Evolutionary conservation across 2,329 filamentous ascomycete species (phyloP).

Genomic region (Pseudogymnoascus sp.): DNA sequence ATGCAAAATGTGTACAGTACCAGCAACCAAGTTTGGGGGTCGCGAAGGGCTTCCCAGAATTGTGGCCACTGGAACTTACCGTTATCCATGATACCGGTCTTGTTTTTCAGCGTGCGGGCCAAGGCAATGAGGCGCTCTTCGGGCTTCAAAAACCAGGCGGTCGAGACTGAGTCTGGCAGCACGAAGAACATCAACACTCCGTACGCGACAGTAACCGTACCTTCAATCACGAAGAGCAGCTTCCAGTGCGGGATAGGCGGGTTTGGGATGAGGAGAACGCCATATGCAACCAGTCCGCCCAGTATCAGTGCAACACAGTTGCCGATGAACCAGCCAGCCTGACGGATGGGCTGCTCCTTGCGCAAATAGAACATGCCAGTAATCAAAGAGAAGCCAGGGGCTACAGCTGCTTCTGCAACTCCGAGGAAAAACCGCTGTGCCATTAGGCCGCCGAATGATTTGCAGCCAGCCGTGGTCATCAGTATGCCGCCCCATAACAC

Average conservation of each 20-base stretch:
- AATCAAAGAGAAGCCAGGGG: slow-evolving; percentile 30
- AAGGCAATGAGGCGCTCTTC: slow-evolving; percentile 35
- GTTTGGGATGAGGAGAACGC: slow-evolving; percentile 16
- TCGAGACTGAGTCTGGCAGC: slow-evolving; percentile 44
- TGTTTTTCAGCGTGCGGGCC: slow-evolving; percentile 21
- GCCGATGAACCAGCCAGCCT: slow-evolving; percentile 25
- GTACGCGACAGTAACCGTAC: slow-evolving; percentile 25
- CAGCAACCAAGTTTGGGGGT: slow-evolving; percentile 29
- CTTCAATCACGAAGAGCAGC: slow-evolving; percentile 22
- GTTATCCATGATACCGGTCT: slow-evolving; percentile 17
- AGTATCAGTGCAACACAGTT: slow-evolving; percentile 15
- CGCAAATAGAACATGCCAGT: slow-evolving; percentile 32
- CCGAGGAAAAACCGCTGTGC: slow-evolving; percentile 26
- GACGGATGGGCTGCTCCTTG: slow-evolving; percentile 31
- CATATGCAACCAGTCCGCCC: slow-evolving; percentile 14
- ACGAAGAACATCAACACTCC: slow-evolving; percentile 37
- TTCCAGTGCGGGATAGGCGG: slow-evolving; percentile 19
- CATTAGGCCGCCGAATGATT: slow-evolving; percentile 18
- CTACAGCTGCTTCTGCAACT: slow-evolving; percentile 23
- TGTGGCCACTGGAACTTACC: slow-evolving; percentile 32
- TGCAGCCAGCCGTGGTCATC: slow-evolving; percentile 16
- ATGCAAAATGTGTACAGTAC: slow-evolving; percentile 24
- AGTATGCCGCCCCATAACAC: slow-evolving; percentile 16
- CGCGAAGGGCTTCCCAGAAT: slow-evolving; percentile 32
- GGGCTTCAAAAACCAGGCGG: slow-evolving; percentile 34